A percentile compares a stretch with the other conserved stretches of the same genome.
These are phyloP conservation scores for Globisporangium paroecandrum DNA, from an alignment of 352 stramenopile genomes.

Conservation along the genomic window DNA sequence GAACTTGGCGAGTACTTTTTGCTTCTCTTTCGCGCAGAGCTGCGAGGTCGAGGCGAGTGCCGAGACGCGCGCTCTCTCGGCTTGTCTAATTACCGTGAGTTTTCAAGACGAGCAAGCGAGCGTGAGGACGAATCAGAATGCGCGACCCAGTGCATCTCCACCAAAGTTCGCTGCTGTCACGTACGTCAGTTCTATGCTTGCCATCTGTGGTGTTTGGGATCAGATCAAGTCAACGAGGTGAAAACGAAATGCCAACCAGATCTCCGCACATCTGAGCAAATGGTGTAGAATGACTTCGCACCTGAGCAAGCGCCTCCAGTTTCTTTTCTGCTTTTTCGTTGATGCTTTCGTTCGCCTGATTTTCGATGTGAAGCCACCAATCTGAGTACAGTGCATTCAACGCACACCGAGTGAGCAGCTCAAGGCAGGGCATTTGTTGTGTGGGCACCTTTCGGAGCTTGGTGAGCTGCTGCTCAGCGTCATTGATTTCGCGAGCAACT, in stretches of 20 bases:
- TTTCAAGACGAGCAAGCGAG: background rate
- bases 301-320: constrained; percentile 21
- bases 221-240: constrained; percentile 6
- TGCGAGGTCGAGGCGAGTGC: constrained; percentile 22
- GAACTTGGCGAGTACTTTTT: constrained; percentile 25
- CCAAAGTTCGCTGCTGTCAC: constrained; percentile 7
- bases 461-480: constrained; percentile 24
- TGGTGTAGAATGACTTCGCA: constrained; percentile 5
- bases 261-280: background rate
- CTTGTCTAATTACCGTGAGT: constrained; percentile 13
- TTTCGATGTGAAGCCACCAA: background rate
- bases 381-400: constrained; percentile 1
- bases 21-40: constrained; percentile 28
- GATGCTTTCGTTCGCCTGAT: constrained; percentile 28
- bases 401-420: background rate
- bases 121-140: background rate
- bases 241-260: background rate
- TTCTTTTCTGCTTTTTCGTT: constrained; percentile 25
- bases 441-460: constrained; percentile 20
- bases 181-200: constrained; percentile 23
- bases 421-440: background rate
- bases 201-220: constrained; percentile 18
- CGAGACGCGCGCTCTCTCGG: constrained; percentile 18
- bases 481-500: constrained; percentile 21
- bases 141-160: constrained; percentile 5